Conservation (phyloP, 306 rosid species). For the Heteromeles arbutifolia region DNA sequence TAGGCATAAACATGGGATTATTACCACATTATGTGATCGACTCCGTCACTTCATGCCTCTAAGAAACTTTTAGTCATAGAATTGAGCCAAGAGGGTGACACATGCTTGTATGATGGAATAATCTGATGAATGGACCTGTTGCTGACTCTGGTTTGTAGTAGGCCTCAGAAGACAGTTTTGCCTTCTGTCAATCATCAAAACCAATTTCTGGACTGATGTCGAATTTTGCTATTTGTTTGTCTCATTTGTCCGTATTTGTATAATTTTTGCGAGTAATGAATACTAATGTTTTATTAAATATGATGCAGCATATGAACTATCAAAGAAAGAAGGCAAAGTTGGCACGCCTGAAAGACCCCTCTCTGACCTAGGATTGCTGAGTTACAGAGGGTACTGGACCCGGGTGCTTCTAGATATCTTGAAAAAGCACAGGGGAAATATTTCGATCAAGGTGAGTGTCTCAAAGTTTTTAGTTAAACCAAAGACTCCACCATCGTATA, state of each 20-base stretch:
- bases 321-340: constrained; percentile 95
- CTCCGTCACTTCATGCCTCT: background rate
- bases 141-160: background rate
- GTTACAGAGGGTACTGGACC: constrained; percentile 99
- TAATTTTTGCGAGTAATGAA: background rate
- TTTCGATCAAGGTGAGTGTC: constrained; percentile 75
- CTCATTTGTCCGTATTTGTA: background rate
- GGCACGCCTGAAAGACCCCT: constrained; percentile 99
- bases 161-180: background rate
- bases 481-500: background rate
- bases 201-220: background rate
- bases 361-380: constrained; percentile 89
- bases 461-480: background rate
- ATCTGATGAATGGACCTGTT: background rate
- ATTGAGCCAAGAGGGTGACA: background rate
- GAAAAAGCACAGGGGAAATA: constrained; percentile 95
- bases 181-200: background rate
- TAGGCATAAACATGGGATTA: background rate
- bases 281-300: constrained; percentile 19
- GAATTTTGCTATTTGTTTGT: background rate
- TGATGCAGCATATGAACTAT: constrained; percentile 90
- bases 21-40: background rate
- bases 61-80: background rate
- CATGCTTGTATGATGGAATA: background rate
- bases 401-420: constrained; percentile 89